These are phyloP conservation scores for Hordeum pubiflorum DNA, from an alignment of 202 grass and related monocot species.

Conservation along the genomic window DNA sequence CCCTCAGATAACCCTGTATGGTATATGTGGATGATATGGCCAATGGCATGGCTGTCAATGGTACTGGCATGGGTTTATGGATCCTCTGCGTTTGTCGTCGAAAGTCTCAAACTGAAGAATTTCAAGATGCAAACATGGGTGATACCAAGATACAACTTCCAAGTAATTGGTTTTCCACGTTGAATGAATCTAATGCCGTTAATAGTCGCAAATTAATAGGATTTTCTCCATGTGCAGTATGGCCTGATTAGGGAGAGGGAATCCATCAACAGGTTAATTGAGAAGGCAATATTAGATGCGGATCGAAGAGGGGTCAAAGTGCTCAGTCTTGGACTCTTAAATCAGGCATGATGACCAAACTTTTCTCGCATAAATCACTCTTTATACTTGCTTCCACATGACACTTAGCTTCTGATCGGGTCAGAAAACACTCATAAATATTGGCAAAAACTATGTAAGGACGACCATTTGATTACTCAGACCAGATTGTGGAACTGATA, in stretches of 20 bases:
- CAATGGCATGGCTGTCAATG: slow-evolving; percentile 40
- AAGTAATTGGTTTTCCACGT: slow-evolving; percentile 25
- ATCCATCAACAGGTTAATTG: slow-evolving; percentile 72
- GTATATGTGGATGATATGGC: slow-evolving; percentile 46
- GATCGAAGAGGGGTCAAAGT: slow-evolving; percentile 60
- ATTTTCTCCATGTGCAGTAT: slow-evolving; percentile 54
- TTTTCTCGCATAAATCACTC: neutral
- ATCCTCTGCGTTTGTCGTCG: slow-evolving; percentile 48
- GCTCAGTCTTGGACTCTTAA: slow-evolving; percentile 74
- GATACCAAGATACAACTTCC: slow-evolving; percentile 71
- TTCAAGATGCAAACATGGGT: slow-evolving; percentile 63
- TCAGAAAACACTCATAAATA: neutral
- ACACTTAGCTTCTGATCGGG: neutral
- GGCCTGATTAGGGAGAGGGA: slow-evolving; percentile 50
- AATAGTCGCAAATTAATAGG: slow-evolving; percentile 14
- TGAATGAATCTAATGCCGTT: neutral
- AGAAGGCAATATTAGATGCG: slow-evolving; percentile 81
- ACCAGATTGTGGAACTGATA: neutral
- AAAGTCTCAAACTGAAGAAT: slow-evolving; percentile 49
- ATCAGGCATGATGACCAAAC: slow-evolving; percentile 50
- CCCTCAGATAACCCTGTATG: slow-evolving; percentile 38
- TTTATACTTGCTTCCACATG: neutral
- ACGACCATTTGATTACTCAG: neutral
- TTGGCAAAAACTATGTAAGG: neutral
- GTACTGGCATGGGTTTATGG: slow-evolving; percentile 45